These are phyloP conservation scores for Parietaria judaica DNA, from an alignment of 306 rosid genomes.

Conservation along the genomic window DNA sequence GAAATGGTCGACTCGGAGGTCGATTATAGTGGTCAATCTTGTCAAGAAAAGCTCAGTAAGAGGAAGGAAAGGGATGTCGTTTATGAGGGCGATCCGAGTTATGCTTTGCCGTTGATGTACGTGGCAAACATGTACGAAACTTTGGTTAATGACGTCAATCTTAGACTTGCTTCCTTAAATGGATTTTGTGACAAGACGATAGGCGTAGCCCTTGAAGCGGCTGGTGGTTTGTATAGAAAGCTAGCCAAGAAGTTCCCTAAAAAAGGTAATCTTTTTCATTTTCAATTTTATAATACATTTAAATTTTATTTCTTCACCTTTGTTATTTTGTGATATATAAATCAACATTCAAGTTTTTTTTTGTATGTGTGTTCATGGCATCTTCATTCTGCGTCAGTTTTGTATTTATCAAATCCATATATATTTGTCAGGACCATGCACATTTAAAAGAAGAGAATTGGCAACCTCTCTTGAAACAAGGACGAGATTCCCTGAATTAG, in stretches of 20 bases:
- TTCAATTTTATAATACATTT: background rate
- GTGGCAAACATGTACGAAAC: slow-evolving; percentile 90
- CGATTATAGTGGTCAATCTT: slow-evolving; percentile 41
- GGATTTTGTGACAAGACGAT: slow-evolving; percentile 87
- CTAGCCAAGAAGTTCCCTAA: slow-evolving; percentile 92
- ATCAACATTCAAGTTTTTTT: background rate
- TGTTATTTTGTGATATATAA: background rate
- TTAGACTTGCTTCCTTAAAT: slow-evolving; percentile 70
- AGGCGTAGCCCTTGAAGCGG: slow-evolving; percentile 96
- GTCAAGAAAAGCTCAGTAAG: slow-evolving; percentile 66
- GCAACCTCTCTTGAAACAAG: slow-evolving; percentile 92
- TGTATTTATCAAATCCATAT: slow-evolving; percentile 6
- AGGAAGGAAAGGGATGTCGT: slow-evolving; percentile 70
- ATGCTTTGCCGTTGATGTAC: slow-evolving; percentile 85
- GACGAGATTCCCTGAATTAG: slow-evolving; percentile 86
- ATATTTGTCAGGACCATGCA: slow-evolving; percentile 45
- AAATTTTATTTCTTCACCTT: background rate
- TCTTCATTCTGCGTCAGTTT: background rate
- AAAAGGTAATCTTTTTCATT: slow-evolving; percentile 40
- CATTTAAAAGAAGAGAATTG: slow-evolving; percentile 85
- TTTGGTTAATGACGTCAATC: slow-evolving; percentile 67
- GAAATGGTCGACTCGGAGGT: slow-evolving; percentile 58
- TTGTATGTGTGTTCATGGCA: background rate
- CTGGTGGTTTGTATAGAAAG: slow-evolving; percentile 93
- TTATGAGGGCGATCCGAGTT: slow-evolving; percentile 70